Base-by-base conservation (phyloP, 768 basidiomycete genomes). In the Phylloporus arenicola region DNA sequence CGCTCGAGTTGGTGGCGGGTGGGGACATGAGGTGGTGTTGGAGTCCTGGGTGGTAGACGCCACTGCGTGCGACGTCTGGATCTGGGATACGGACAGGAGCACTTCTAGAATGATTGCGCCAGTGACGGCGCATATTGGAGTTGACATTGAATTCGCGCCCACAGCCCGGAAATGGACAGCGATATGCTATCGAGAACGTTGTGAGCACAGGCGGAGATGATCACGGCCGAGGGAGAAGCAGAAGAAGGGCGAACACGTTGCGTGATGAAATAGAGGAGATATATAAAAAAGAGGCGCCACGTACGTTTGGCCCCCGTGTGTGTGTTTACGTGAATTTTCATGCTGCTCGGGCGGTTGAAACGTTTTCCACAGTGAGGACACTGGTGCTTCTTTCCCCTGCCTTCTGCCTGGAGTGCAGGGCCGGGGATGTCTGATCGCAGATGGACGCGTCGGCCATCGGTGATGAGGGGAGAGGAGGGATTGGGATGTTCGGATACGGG, bases 91-190 rank as follows among this genome's bases (percentile, higher is more conserved):
- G 62, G 9, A 57, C 44, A 20, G 67, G 52, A 0, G 57, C 57
- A 43, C 58, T 67, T 45, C 64, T 31, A 0, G 65, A 69, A 53
- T 89, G 86, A 63, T 86, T 88, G 40, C 86, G 74, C 62, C 81
- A 83, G 59, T 90, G 88, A 6, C 88, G 73, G 27, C 88, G 77
- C 88, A 89, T 90, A 64, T 90, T 91, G 0, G 85, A 87, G 62
- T 88, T 87, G 42, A 88, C 88, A 55, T 88, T 89, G 69, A 90
- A 90, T 52, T 84, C 79, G 30, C 85, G 77, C 34, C 83, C 83
- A 62, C 87, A 89, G 38, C 81, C 77, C 6, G 82, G 84, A 73
- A 73, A 85, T 4, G 85, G 84, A 57, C 88, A 90, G 37, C 78
- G 74, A 69, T 85, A 88, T 17, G 86, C 88, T 86, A 54, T 55